Percentiles rank a stretch among this genome's conserved stretches.
Conservation (phyloP, 192 early-diverging fungal genomes). For the Coemansia sp. region DNA sequence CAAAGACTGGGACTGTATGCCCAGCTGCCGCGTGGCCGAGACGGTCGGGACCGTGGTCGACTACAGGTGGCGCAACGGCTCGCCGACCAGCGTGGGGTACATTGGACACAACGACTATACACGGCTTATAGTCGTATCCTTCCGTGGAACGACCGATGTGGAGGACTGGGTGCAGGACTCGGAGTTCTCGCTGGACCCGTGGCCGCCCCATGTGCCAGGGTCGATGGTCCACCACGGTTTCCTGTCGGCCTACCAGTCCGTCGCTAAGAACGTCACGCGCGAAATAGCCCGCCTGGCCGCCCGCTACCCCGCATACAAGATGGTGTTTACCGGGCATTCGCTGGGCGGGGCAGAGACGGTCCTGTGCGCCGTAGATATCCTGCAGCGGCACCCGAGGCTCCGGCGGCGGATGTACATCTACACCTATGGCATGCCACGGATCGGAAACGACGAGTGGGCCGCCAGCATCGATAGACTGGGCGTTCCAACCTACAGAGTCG, state of each 20-base stretch:
- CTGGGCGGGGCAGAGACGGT: conserved; percentile 44
- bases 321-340: conserved; percentile 50
- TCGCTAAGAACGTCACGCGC: conserved; percentile 13
- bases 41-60: conserved; percentile 25
- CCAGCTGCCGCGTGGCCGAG: conserved; percentile 17
- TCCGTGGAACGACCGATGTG: conserved; percentile 28
- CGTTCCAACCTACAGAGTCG: conserved; percentile 28
- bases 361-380: conserved; percentile 34
- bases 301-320: conserved; percentile 23
- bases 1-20: conserved; percentile 20
- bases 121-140: conserved; percentile 26
- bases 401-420: conserved; percentile 31
- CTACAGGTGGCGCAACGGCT: conserved; percentile 34
- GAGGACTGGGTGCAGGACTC: conserved; percentile 43
- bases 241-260: conserved; percentile 35
- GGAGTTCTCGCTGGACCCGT: conserved; percentile 41
- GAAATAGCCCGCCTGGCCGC: conserved; percentile 8
- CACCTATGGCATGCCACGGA: conserved; percentile 46
- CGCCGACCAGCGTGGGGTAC: conserved; percentile 38
- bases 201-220: conserved; percentile 35
- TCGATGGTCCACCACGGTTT: conserved; percentile 49
- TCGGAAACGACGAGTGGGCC: conserved; percentile 43
- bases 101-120: conserved; percentile 26
- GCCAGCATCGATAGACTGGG: conserved; percentile 13
- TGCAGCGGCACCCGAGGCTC: conserved; percentile 15